phyloP scores from a whole-genome alignment of 139 green algal genomes.

The Chlamydomonas sp. region DNA sequence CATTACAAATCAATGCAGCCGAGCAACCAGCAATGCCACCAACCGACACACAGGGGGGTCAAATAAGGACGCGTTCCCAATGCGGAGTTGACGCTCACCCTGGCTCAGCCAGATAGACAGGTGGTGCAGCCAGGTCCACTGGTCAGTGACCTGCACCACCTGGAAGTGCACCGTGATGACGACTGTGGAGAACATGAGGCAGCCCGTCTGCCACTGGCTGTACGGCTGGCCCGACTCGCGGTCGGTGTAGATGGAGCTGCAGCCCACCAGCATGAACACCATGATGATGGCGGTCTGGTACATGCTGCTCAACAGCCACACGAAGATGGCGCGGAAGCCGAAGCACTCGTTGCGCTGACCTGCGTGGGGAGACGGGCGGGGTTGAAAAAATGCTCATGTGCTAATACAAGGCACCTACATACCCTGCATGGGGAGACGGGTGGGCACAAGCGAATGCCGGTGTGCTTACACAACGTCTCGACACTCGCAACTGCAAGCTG shows the following conservation, averaged over 20 bases:
- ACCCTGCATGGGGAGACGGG: not conserved
- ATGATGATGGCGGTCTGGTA: slow-evolving; percentile 62
- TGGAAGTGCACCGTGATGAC: slow-evolving; percentile 76
- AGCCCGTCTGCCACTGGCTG: slow-evolving; percentile 55
- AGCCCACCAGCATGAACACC: slow-evolving; percentile 42
- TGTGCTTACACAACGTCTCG: too few species aligned
- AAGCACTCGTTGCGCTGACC: slow-evolving; percentile 72
- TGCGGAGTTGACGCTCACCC: slow-evolving; percentile 23
- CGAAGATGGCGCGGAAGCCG: slow-evolving; percentile 45
- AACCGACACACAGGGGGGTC: not conserved
- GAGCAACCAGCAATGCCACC: not conserved
- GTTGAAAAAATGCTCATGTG: not conserved
- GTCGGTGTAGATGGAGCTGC: not conserved
- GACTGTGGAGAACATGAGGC: slow-evolving; percentile 70
- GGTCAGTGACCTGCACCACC: slow-evolving; percentile 47
- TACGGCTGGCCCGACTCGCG: not conserved
- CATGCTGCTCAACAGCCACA: slow-evolving; percentile 60
- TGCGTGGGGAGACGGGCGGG: not conserved
- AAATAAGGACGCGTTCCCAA: not conserved
- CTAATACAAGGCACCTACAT: not conserved
- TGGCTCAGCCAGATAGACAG: slow-evolving; percentile 64
- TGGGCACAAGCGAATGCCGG: too few species aligned
- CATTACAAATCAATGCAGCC: too few species aligned
- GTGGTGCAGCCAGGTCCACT: slow-evolving; percentile 76
- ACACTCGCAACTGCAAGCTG: too few species aligned